Base-by-base conservation (phyloP, 768 basidiomycete species). In the Pleurotus cornucopiae region DNA sequence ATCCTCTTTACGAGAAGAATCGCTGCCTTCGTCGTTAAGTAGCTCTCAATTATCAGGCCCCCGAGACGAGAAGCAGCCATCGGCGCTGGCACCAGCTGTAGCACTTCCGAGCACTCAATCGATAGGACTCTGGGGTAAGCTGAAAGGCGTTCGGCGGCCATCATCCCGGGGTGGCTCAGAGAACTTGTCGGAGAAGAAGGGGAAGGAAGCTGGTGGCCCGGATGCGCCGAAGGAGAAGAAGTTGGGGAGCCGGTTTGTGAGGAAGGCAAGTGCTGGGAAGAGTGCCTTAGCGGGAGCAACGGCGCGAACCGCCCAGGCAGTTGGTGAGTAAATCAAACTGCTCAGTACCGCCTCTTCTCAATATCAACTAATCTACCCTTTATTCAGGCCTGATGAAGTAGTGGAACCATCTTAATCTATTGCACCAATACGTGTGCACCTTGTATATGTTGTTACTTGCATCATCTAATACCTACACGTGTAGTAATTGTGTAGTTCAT, bases 101-200 rank as follows among this genome's bases (percentile, higher is more conserved):
- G 20, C 20, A 20, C 20, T 20, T 20, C 20, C 20, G 20, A 20
- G 20, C 20, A 20, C 25, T 34, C 30, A 11, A 34, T 47, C 54
- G 9, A 20, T 39, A 49, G 47, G 46, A 18, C 20, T 49, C 18
- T 49, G 46, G 47, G 47, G 48, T 40, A 47, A 49, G 49, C 60
- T 67, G 55, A 64, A 64, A 44, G 55, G 59, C 20, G 61, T 58
- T 7, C 43, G 51, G 20, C 14, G 43, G 16, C 54, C 54, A n/a
- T 53, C 51, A 9, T 40, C 54, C n/a, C 43, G 54, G 13, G 43
- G 43, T 34, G 49, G 26, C 5, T n/a, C 49, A n/a, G 34, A 52
- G 11, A 7, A 7, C 6, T 46, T 41, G 23, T 16, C 25, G 5
- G 14, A 23, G 39, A 21, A 26, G 25, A 6, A 21, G n/a, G 41